Percentiles rank a stretch among this genome's conserved stretches.
These are phyloP conservation scores for Euphorbia schlechtendalii DNA, from an alignment of 441 rosid genomes.

Conservation along the genomic window DNA sequence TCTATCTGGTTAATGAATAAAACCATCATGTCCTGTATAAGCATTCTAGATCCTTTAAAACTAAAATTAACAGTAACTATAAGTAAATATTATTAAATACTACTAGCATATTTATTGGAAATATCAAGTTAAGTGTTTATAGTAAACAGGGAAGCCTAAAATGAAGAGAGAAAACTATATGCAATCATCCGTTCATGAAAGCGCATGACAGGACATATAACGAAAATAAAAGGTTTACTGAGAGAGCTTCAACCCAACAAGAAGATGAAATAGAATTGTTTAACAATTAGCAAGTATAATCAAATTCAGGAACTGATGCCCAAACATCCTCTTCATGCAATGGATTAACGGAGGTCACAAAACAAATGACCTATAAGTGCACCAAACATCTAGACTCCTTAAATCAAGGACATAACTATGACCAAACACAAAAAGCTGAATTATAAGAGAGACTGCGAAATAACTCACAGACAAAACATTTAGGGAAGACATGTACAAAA, in stretches of 20 bases:
- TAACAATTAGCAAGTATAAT: neutral
- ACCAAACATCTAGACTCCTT: neutral
- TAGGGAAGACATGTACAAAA: neutral
- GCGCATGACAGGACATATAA: neutral
- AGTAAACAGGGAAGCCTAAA: neutral
- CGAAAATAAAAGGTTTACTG: neutral
- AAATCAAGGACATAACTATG: neutral
- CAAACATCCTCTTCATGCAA: neutral
- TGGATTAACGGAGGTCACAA: neutral
- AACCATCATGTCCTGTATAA: neutral
- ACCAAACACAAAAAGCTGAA: neutral
- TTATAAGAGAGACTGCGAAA: no score
- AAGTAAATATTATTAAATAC: no score
- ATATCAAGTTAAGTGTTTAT: neutral
- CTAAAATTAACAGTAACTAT: neutral
- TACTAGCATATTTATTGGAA: neutral
- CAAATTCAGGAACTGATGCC: slow-evolving; percentile 2
- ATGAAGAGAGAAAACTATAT: neutral
- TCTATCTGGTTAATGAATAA: neutral
- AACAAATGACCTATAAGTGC: neutral
- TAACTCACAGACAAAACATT: neutral
- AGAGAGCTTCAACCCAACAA: neutral
- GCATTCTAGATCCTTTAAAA: neutral
- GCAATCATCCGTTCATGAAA: neutral
- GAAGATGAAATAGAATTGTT: neutral